A percentile compares a stretch with the other conserved stretches of the same genome.
phyloP scores from a whole-genome alignment of 257 asterid genomes.

The Ajuga chamaepitys region DNA sequence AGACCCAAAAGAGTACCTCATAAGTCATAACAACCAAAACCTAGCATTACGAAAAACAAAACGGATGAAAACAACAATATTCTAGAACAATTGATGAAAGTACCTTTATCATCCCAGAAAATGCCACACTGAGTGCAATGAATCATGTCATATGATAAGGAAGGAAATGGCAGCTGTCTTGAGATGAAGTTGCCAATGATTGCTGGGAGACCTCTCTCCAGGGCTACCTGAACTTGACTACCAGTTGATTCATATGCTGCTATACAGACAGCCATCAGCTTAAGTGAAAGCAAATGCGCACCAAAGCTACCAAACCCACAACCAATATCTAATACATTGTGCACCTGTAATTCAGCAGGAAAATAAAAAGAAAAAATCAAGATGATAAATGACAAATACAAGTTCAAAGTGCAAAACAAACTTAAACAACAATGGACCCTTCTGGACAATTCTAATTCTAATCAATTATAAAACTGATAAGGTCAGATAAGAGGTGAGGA shows the following conservation, averaged over 20 bases:
- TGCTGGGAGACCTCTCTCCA: constrained; percentile 99
- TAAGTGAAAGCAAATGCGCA: constrained; percentile 78
- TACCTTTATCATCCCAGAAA: constrained; percentile 92
- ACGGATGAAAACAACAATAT: neutral
- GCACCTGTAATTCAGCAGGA: constrained; percentile 61
- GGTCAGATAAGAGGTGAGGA: neutral
- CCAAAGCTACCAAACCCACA: constrained; percentile 99
- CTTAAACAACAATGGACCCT: neutral
- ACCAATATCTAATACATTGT: constrained; percentile 77
- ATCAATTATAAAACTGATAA: neutral
- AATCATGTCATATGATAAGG: constrained; percentile 92
- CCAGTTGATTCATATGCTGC: constrained; percentile 95
- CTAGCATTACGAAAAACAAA: constrained; percentile 1
- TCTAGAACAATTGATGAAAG: constrained; percentile 5
- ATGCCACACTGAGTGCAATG: constrained; percentile 96
- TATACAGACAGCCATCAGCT: constrained; percentile 84
- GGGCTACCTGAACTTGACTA: constrained; percentile 96
- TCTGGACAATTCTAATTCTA: neutral
- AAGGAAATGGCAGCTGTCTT: constrained; percentile 84
- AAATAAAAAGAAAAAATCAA: neutral
- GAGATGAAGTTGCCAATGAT: constrained; percentile 73
- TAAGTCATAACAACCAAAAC: constrained; percentile 1
- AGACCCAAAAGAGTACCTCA: neutral
- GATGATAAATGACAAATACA: neutral
- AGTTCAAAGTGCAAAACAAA: constrained; percentile 8